These are phyloP conservation scores for Lizanozyma gosingica DNA, from an alignment of 1,139 yeast species.

Conservation along the genomic window DNA sequence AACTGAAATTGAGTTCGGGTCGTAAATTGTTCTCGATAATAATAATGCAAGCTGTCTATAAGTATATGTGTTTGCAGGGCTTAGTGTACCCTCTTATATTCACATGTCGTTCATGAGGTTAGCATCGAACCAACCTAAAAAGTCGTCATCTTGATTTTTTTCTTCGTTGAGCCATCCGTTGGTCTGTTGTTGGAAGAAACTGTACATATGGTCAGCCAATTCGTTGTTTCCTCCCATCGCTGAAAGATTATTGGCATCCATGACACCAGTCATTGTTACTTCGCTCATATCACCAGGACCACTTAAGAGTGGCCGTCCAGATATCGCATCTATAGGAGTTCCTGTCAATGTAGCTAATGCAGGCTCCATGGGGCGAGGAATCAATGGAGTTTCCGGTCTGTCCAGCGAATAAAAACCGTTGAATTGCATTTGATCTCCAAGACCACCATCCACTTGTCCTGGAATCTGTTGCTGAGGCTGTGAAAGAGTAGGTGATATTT, in stretches of 20 bases:
- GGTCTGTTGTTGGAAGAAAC: slow-evolving; percentile 70
- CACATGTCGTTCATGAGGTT: slow-evolving; percentile 9
- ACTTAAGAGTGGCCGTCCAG: slow-evolving; percentile 1
- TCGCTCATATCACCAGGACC: slow-evolving; percentile 5
- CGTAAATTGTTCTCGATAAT: no score
- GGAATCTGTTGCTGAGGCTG: background rate
- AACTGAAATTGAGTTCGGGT: no score
- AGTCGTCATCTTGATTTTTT: slow-evolving; percentile 64
- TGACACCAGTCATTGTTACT: slow-evolving; percentile 3
- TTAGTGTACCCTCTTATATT: background rate
- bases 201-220: slow-evolving; percentile 38
- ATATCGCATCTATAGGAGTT: slow-evolving; percentile 1
- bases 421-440: background rate
- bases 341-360: background rate
- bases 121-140: slow-evolving; percentile 92
- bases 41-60: no score
- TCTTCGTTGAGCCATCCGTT: slow-evolving; percentile 71
- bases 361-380: background rate
- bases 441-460: background rate
- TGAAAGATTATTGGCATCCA: slow-evolving; percentile 3
- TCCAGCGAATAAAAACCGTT: background rate
- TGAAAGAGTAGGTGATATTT: slow-evolving; percentile 10
- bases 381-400: background rate
- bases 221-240: background rate
- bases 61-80: no score